Base-by-base conservation (phyloP, 768 basidiomycete species). In the Pulveroboletus sp. region DNA sequence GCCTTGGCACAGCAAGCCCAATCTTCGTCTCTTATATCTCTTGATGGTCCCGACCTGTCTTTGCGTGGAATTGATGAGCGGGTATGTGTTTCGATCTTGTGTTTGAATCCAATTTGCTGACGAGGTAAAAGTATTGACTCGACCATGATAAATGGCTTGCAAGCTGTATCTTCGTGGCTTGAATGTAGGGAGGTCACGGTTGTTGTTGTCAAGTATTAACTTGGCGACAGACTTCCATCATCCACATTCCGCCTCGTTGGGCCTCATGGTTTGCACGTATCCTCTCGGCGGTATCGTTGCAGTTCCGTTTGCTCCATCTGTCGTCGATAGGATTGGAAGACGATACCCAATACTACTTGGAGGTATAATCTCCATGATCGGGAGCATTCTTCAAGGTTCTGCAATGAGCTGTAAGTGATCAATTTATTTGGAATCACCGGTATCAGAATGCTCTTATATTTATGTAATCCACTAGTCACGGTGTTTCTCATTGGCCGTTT, bases 1-100 rank as follows among this genome's bases (percentile, higher is more conserved):
- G 6, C 78, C 81, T 34, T 85, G 84, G 83, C 84, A 83, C 62
- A 61, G 58, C 52, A 85, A 84, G 55, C 80, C 71, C 2, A 84
- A 84, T 53, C 65, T 85, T 50, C 68, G 81, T 19, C 31, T 71
- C 20, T 53, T 84, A 36, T 84, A 84, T 62, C 49, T 84, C 21
- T 40, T 83, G 41, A 71, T 84, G 62, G 67, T 83, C 51, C 82
- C 81, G 13, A 36, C 55, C 7, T 60, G 59, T 40, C 41, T 64
- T 3, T 51, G 50, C n/a, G 56, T 61, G 37, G 56, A 57, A 34
- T 47, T 53, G 42, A 61, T 53, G 3, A 52, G 40, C n/a, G 60
- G 61, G 60, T 12, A 34, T 49, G 57, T 36, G 5, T 33, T 51
- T 8, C 9, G 11, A 14, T 12, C 7, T 0, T 25, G 19, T 14